Conservation (phyloP, 2,329 filamentous ascomycete species). For the Trichoderma citrinoviride region DNA sequence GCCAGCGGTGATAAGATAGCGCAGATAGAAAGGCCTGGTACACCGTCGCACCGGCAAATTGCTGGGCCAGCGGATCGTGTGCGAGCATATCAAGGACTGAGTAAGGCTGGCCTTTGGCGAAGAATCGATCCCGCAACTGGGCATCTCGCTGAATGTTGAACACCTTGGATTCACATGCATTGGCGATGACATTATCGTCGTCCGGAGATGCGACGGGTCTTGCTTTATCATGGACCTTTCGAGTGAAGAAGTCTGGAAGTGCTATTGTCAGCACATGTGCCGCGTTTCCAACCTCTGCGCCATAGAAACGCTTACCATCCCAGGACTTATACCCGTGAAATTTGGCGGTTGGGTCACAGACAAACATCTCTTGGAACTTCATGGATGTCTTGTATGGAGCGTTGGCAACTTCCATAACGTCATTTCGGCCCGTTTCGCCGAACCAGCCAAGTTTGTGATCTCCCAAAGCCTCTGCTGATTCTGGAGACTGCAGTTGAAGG, state of each 20-base stretch:
- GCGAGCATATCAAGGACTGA: conserved; percentile 63
- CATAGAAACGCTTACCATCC: conserved; percentile 47
- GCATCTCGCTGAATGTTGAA: conserved; percentile 52
- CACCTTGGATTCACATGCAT: conserved; percentile 62
- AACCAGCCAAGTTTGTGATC: conserved; percentile 53
- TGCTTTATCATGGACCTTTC: conserved; percentile 50
- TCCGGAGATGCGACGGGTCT: conserved; percentile 58
- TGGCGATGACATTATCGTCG: conserved; percentile 54
- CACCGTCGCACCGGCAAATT: conserved; percentile 62
- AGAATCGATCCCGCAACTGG: conserved; percentile 60
- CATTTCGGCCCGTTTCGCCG: conserved; percentile 45
- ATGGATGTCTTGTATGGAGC: conserved; percentile 40
- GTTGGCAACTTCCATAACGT: conserved; percentile 54
- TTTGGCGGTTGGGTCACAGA: conserved; percentile 54
- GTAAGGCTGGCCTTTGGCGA: conserved; percentile 68
- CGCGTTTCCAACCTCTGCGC: not conserved
- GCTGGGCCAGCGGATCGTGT: conserved; percentile 48
- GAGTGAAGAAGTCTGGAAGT: conserved; percentile 59
- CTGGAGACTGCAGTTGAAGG: conserved; percentile 40
- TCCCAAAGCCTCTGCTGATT: conserved; percentile 52
- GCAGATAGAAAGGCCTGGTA: conserved; percentile 70
- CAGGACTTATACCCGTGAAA: conserved; percentile 63
- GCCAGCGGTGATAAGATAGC: conserved; percentile 70
- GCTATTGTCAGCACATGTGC: not conserved
- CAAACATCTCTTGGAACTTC: conserved; percentile 59